A percentile compares a stretch with the other conserved stretches of the same genome.
phyloP scores from a whole-genome alignment of 2,329 filamentous ascomycete species.

The Monilinia polystroma region DNA sequence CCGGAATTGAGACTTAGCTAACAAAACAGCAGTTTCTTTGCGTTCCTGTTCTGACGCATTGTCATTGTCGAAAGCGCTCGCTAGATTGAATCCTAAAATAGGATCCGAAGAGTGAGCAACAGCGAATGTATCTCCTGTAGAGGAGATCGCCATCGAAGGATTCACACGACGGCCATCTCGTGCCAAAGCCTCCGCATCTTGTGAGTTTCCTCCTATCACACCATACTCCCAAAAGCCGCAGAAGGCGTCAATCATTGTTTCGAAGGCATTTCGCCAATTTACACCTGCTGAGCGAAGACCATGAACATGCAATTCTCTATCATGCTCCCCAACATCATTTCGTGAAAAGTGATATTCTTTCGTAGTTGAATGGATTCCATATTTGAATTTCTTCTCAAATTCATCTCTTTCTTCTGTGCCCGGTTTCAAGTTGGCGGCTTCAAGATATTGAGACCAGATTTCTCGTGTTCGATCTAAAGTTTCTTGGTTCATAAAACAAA shows the following conservation, averaged over 20 bases:
- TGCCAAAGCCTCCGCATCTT: neutral
- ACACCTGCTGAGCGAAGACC: constrained; percentile 13
- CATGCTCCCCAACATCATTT: neutral
- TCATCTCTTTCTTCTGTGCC: neutral
- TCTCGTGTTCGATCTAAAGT: constrained; percentile 17
- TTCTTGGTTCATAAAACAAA: constrained; percentile 15
- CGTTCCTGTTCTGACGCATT: neutral
- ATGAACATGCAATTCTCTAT: neutral
- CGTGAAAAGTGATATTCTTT: neutral
- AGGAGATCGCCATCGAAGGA: constrained; percentile 24
- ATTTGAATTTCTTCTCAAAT: neutral
- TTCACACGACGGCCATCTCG: constrained; percentile 10
- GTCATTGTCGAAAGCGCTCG: constrained; percentile 22
- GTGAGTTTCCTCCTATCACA: constrained; percentile 12
- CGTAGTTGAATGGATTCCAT: neutral
- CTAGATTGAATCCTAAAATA: constrained; percentile 24
- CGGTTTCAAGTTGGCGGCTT: neutral
- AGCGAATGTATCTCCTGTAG: neutral
- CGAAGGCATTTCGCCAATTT: neutral
- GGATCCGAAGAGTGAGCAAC: constrained; percentile 26
- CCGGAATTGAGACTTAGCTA: constrained; percentile 18
- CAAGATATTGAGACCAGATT: constrained; percentile 15
- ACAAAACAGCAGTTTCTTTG: constrained; percentile 4
- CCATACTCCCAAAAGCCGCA: constrained; percentile 4
- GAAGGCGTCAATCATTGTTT: neutral